phyloP scores from a whole-genome alignment of 768 basidiomycete genomes.

The Lyophyllum semitale region DNA sequence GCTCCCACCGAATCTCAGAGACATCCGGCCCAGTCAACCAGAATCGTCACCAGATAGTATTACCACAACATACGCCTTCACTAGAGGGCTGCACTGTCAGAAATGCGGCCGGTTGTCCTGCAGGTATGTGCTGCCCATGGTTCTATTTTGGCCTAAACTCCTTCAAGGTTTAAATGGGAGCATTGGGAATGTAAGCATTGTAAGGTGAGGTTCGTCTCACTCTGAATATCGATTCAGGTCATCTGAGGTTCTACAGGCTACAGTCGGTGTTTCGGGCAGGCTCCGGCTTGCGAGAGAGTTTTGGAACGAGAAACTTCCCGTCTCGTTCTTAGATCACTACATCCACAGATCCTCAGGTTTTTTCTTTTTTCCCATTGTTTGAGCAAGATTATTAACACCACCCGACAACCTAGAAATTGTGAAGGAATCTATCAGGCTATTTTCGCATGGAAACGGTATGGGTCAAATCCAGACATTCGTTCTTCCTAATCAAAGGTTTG shows the following conservation, averaged over 20 bases:
- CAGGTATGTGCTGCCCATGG: constrained; percentile 45
- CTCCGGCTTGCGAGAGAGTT: constrained; percentile 38
- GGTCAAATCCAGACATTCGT: constrained; percentile 47
- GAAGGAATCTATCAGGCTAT: constrained; percentile 18
- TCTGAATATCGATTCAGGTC: not conserved
- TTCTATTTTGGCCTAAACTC: constrained; percentile 1
- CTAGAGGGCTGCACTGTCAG: constrained; percentile 69
- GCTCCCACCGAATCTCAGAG: constrained; percentile 34
- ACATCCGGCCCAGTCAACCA: constrained; percentile 39
- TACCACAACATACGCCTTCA: constrained; percentile 56
- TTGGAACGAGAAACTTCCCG: constrained; percentile 30
- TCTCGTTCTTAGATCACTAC: constrained; percentile 31
- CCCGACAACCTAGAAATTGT: constrained; percentile 30
- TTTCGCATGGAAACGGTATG: constrained; percentile 21
- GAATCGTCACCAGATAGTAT: constrained; percentile 32
- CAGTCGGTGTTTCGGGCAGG: constrained; percentile 21
- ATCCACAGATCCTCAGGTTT: constrained; percentile 34
- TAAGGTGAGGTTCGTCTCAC: constrained; percentile 35
- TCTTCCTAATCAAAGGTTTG: constrained; percentile 49
- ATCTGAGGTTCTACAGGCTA: constrained; percentile 19
- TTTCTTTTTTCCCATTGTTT: not conserved
- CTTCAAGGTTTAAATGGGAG: constrained; percentile 69
- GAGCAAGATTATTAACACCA: not conserved
- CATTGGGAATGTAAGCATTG: constrained; percentile 71
- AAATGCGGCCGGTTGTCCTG: constrained; percentile 73